Percentiles rank a stretch among this genome's conserved stretches.
phyloP scores from a whole-genome alignment of 371 early-diverging fungal species.

The Mucor sp. region DNA sequence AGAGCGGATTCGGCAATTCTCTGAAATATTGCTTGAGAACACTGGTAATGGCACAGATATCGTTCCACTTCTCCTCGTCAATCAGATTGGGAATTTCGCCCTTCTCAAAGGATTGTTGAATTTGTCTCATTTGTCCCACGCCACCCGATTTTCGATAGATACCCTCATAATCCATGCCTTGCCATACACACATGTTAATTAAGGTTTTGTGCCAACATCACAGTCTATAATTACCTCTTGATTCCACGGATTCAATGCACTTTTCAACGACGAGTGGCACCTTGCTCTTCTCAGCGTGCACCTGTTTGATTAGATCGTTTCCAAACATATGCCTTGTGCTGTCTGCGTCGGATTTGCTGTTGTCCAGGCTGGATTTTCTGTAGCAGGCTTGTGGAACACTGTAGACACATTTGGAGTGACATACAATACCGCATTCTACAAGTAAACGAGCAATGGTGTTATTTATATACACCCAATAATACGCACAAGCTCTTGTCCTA shows the following conservation, averaged over 20 bases:
- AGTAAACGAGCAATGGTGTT: background rate
- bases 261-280: conserved; percentile 78
- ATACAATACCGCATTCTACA: conserved; percentile 40
- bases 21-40: conserved; percentile 93
- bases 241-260: conserved; percentile 44
- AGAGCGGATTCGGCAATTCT: conserved; percentile 87
- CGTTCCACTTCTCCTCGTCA: conserved; percentile 56
- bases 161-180: conserved; percentile 63
- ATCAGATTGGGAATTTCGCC: conserved; percentile 49
- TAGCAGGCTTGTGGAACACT: conserved; percentile 31
- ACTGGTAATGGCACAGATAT: conserved; percentile 81
- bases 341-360: conserved; percentile 7
- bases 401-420: conserved; percentile 44
- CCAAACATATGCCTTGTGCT: conserved; percentile 29
- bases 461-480: background rate
- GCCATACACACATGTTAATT: background rate
- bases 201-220: background rate
- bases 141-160: conserved; percentile 93
- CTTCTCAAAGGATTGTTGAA: conserved; percentile 56
- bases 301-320: conserved; percentile 41
- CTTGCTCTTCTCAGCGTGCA: conserved; percentile 34
- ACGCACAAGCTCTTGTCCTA: background rate
- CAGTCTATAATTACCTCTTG: background rate
- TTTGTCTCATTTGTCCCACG: conserved; percentile 71
- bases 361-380: conserved; percentile 23